phyloP scores from a whole-genome alignment of 2,329 filamentous ascomycete species.

The Calonectria hawksworthii region DNA sequence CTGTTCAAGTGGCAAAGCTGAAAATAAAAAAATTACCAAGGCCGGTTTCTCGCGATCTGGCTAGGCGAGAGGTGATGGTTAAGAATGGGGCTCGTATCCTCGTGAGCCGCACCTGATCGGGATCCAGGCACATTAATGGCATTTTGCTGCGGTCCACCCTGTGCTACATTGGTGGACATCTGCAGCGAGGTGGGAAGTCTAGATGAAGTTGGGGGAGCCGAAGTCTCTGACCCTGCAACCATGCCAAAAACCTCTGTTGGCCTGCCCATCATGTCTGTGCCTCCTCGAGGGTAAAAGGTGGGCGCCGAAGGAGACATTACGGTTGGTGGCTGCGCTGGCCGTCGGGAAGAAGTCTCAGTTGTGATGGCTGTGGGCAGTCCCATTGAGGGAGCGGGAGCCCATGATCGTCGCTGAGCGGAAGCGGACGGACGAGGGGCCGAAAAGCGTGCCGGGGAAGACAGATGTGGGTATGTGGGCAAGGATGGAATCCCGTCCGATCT shows the following conservation, averaged over 20 bases:
- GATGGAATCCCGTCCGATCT: neutral
- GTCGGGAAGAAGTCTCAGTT: slow-evolving; percentile 19
- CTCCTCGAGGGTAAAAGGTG: slow-evolving; percentile 26
- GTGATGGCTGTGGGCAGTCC: neutral
- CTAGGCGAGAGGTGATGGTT: neutral
- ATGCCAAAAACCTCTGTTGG: slow-evolving; percentile 1
- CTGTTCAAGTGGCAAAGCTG: neutral
- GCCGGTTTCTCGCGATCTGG: slow-evolving; percentile 29
- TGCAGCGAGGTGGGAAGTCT: slow-evolving; percentile 31
- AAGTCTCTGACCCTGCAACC: neutral
- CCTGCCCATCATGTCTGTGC: neutral
- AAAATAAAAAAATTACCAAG: slow-evolving; percentile 28
- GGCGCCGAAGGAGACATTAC: slow-evolving; percentile 33
- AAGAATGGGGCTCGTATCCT: neutral
- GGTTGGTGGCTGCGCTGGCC: slow-evolving; percentile 17
- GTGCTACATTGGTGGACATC: slow-evolving; percentile 4
- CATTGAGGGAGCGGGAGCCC: neutral
- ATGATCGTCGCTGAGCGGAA: neutral
- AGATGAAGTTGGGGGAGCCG: neutral
- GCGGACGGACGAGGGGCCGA: neutral
- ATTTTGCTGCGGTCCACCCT: slow-evolving; percentile 17
- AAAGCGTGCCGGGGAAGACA: neutral
- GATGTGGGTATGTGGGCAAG: neutral
- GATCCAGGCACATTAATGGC: slow-evolving; percentile 20
- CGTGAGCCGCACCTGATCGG: neutral